Base-by-base conservation (phyloP, 2,329 filamentous ascomycete species). In the Coleophoma cylindrospora region DNA sequence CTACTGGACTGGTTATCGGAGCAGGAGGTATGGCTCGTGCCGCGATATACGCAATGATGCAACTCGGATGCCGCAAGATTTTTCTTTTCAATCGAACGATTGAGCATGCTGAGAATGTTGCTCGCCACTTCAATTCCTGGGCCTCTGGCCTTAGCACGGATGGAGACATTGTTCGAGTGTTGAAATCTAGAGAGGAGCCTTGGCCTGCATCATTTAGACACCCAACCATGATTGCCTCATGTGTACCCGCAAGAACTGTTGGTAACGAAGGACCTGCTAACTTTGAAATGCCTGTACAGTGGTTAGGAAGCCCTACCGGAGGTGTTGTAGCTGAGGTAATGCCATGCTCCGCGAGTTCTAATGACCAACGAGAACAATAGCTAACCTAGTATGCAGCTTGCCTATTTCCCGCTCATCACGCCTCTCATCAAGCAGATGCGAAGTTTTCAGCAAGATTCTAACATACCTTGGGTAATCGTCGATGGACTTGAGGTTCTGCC, bases 1-100 rank as follows among this genome's bases (percentile, higher is more conserved):
- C 64, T 5, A 64, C 64, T 2, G 82, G 77, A 0, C 69, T 86
- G 13, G 74, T 86, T 19, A 76, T 86, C 32, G 83, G 83, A 27
- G 82, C 83, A 1, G 83, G 83, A 7, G 87, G 88, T 7, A 91
- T 91, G 87, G 87, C 86, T 9, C 77, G 88, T 52, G 86, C 87
- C 3, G 85, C 87, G 2, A 79, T 89, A 2, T 92, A 92, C 58
- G 83, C 87, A 1, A 83, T 92, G 79, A 74, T 91, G 21, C 86
- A 88, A 58, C 74, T 91, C 8, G 88, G 87, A 3, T 87, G 90
- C 45, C 81, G 81, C 52, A 87, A 87, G 56, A 86, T 92, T 44
- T 83, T 86, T 56, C 78, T 92, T 19, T 84, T 80, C 64, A 91
- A 92, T 60, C 76, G 88, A 27, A 91, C 86, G 0, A 54, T 75